Conservation (phyloP, 1,284 basidiomycete species). For the Boletus semigastroideus region DNA sequence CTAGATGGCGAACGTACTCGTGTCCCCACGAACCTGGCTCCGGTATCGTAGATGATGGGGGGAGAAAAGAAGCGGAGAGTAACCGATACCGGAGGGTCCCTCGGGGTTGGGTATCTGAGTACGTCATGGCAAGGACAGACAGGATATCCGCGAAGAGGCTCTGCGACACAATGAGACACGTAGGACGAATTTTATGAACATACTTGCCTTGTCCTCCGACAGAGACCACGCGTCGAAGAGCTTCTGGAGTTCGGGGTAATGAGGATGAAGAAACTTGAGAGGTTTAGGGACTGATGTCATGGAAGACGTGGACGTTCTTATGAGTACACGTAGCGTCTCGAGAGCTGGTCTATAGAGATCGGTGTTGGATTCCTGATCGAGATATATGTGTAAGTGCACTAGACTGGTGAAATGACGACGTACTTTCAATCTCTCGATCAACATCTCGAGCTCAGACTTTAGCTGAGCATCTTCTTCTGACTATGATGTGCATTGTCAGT, state of each 20-base stretch:
- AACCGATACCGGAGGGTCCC: conserved; percentile 94
- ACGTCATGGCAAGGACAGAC: conserved; percentile 99
- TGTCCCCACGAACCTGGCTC: conserved; percentile 98
- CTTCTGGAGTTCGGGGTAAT: conserved; percentile 86
- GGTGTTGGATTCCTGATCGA: conserved; percentile 79
- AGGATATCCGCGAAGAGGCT: conserved; percentile 97
- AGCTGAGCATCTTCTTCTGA: conserved; percentile 96
- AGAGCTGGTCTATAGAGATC: conserved; percentile 87
- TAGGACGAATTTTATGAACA: not conserved
- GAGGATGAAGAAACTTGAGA: conserved; percentile 95
- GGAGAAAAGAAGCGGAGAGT: conserved; percentile 72
- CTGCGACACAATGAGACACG: conserved; percentile 40
- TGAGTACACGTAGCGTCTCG: conserved; percentile 91
- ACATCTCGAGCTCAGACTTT: conserved; percentile 96
- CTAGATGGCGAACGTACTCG: conserved; percentile 97
- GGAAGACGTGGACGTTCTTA: conserved; percentile 95
- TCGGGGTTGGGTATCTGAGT: conserved; percentile 92
- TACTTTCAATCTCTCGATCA: conserved; percentile 92
- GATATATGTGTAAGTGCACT: conserved; percentile 14
- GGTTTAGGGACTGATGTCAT: conserved; percentile 99
- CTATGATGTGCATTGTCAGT: conserved; percentile 39
- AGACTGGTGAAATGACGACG: conserved; percentile 6
- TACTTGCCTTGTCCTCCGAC: conserved; percentile 75
- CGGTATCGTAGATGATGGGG: conserved; percentile 63
- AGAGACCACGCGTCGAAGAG: conserved; percentile 80